phyloP scores from a whole-genome alignment of 202 grass and related monocot genomes.

The Brachypodium distachyon region DNA sequence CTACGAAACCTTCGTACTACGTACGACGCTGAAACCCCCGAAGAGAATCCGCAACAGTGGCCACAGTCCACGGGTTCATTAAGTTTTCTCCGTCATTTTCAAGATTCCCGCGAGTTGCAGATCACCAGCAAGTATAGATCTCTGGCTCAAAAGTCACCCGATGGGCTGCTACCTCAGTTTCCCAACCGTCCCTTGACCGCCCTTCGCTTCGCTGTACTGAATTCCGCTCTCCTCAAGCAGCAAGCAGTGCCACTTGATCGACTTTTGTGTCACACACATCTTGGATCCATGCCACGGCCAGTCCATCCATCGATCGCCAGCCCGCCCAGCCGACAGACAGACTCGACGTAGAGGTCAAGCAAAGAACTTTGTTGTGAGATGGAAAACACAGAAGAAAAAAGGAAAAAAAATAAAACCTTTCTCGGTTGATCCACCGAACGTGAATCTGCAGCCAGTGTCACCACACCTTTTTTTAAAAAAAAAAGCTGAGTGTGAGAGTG shows the following conservation, averaged over 20 bases:
- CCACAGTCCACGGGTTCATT: background rate
- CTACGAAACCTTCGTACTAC: too few relatives aligned
- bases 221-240: too few relatives aligned
- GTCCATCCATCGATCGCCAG: background rate
- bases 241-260: too few relatives aligned
- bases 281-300: background rate
- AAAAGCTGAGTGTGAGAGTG: too few relatives aligned
- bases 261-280: background rate
- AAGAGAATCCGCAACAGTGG: background rate
- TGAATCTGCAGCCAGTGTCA: too few relatives aligned
- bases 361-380: too few relatives aligned
- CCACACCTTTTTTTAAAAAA: too few relatives aligned
- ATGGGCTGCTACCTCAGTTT: background rate
- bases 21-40: too few relatives aligned
- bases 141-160: background rate
- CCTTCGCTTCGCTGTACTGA: too few relatives aligned
- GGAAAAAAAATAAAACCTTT: too few relatives aligned
- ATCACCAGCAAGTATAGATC: background rate
- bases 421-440: too few relatives aligned
- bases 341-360: background rate
- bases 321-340: background rate
- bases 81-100: background rate
- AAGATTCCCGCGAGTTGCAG: background rate
- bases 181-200: constrained; percentile 24
- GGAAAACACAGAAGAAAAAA: too few relatives aligned